Percentiles rank a stretch among this genome's conserved stretches.
Conservation (phyloP, 768 basidiomycete genomes). For the Psilocybe tampanensis region DNA sequence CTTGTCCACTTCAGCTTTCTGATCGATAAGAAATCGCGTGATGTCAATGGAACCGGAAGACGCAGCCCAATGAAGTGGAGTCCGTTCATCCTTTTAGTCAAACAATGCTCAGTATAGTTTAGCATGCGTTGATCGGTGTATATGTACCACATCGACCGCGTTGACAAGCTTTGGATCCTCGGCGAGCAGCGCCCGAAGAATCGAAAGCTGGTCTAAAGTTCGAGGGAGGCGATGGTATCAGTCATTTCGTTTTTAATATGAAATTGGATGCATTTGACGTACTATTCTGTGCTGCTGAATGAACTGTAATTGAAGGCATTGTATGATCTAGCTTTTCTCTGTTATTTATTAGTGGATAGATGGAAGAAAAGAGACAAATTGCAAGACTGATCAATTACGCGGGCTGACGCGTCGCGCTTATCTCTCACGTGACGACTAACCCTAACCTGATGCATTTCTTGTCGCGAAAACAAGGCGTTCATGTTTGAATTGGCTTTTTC, state of each 20-base stretch:
- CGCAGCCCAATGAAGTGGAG: slow-evolving; percentile 87
- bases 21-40: slow-evolving; percentile 66
- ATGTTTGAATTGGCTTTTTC: too few relatives aligned
- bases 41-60: slow-evolving; percentile 73
- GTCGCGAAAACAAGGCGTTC: too few relatives aligned
- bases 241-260: neutral
- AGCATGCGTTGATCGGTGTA: slow-evolving; percentile 2
- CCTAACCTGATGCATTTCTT: neutral
- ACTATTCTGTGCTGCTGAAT: slow-evolving; percentile 76
- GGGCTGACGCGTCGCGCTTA: slow-evolving; percentile 23
- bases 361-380: neutral
- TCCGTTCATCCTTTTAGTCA: slow-evolving; percentile 65
- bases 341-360: neutral
- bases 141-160: slow-evolving; percentile 58
- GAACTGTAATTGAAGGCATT: slow-evolving; percentile 54
- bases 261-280: slow-evolving; percentile 13
- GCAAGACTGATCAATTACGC: slow-evolving; percentile 14
- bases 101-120: slow-evolving; percentile 8
- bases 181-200: slow-evolving; percentile 65
- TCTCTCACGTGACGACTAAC: slow-evolving; percentile 12
- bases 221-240: neutral
- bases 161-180: slow-evolving; percentile 67
- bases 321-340: slow-evolving; percentile 9
- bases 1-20: slow-evolving; percentile 68
- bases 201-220: slow-evolving; percentile 65